phyloP scores from a whole-genome alignment of 1,284 basidiomycete genomes.

The Leccinum pachyderme region DNA sequence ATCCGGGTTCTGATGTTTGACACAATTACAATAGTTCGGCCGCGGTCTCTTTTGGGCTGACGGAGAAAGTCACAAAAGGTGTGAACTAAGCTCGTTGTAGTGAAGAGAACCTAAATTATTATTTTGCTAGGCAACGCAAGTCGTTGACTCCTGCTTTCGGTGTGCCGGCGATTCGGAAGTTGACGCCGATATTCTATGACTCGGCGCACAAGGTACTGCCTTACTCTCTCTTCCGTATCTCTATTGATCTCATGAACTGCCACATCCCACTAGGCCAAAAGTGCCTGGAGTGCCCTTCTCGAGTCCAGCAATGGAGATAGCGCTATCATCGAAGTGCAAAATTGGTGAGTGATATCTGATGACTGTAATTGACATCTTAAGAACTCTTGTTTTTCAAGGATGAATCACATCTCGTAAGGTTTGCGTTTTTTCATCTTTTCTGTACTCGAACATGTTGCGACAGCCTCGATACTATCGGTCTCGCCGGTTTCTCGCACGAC shows the following conservation, averaged over 20 bases:
- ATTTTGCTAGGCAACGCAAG: constrained; percentile 40
- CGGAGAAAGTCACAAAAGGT: constrained; percentile 23
- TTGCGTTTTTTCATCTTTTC: neutral
- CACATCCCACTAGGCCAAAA: too few species aligned
- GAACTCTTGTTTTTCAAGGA: constrained; percentile 20
- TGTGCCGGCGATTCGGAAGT: constrained; percentile 41
- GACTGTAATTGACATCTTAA: too few species aligned
- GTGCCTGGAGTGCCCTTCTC: too few species aligned
- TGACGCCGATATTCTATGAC: constrained; percentile 45
- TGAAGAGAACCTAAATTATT: neutral
- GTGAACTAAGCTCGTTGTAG: neutral
- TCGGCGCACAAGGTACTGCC: constrained; percentile 31
- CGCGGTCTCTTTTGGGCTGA: too few species aligned
- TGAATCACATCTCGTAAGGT: constrained; percentile 30
- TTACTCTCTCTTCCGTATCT: too few species aligned
- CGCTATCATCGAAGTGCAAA: constrained; percentile 50
- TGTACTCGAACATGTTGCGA: too few species aligned
- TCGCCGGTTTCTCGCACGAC: constrained; percentile 59
- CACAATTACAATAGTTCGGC: too few species aligned
- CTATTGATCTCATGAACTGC: too few species aligned
- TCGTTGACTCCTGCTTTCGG: constrained; percentile 47
- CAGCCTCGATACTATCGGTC: constrained; percentile 58
- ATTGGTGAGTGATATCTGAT: constrained; percentile 39
- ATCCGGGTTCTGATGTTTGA: too few species aligned
- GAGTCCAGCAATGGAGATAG: constrained; percentile 12